These are phyloP conservation scores for Fusarium protoensiforme DNA, from an alignment of 2,329 filamentous ascomycete genomes.

Conservation along the genomic window DNA sequence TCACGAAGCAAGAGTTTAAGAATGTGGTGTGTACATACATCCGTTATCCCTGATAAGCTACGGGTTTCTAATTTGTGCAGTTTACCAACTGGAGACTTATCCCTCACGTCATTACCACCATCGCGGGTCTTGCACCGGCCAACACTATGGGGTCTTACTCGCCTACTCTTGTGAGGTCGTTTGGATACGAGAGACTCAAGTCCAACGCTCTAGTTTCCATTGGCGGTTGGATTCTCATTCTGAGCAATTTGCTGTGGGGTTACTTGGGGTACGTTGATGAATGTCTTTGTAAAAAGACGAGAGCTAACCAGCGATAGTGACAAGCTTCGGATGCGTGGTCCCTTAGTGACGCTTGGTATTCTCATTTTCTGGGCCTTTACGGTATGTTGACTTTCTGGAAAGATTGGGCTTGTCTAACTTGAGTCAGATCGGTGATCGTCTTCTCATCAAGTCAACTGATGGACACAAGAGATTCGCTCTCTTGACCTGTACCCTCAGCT, in stretches of 20 bases:
- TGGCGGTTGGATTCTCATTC: constrained; percentile 48
- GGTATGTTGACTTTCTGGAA: neutral
- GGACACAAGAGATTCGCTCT: constrained; percentile 29
- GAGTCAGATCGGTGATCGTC: constrained; percentile 26
- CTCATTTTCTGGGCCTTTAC: constrained; percentile 32
- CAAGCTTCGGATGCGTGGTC: constrained; percentile 33
- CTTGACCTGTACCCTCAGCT: constrained; percentile 23
- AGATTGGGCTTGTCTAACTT: neutral
- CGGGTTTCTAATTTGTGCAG: constrained; percentile 25
- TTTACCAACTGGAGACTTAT: constrained; percentile 52
- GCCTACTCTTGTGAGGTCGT: constrained; percentile 44
- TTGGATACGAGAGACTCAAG: constrained; percentile 49
- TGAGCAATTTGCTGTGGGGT: constrained; percentile 49
- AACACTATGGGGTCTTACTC: constrained; percentile 33
- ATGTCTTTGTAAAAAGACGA: neutral
- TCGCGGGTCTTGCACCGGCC: constrained; percentile 30
- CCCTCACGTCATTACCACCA: constrained; percentile 44
- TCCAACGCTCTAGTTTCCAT: constrained; percentile 48
- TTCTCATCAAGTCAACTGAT: constrained; percentile 28
- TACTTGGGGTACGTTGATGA: neutral
- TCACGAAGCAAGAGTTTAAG: constrained; percentile 48
- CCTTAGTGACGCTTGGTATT: constrained; percentile 26
- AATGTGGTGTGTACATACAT: constrained; percentile 42
- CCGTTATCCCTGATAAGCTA: neutral
- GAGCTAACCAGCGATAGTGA: constrained; percentile 23